Evolutionary conservation across 805 yeast genomes (phyloP).

Genomic region (Barnettozyma populi): DNA sequence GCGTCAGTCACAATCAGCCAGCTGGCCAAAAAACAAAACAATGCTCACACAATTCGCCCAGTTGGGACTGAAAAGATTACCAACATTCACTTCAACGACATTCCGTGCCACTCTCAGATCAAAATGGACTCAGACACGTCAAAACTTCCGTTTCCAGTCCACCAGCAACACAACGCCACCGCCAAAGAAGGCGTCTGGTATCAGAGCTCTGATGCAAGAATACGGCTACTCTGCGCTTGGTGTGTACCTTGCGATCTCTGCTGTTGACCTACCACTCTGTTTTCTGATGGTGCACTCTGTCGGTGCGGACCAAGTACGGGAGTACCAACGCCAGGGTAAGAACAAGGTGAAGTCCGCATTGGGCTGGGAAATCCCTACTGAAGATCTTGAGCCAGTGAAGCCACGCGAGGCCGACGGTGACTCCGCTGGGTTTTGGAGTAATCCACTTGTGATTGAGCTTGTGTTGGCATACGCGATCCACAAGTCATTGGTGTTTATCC

Average conservation of each 20-base stretch:
- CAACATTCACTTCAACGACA: neutral
- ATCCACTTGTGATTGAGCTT: constrained; percentile 70
- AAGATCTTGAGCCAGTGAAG: constrained; percentile 23
- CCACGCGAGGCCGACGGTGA: constrained; percentile 11
- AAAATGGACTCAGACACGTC: constrained; percentile 7
- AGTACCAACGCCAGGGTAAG: constrained; percentile 57
- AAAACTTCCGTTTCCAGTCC: constrained; percentile 5
- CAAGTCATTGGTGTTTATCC: constrained; percentile 74
- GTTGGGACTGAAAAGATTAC: constrained; percentile 5
- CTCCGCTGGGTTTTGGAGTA: constrained; percentile 19
- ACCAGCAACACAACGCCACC: constrained; percentile 12
- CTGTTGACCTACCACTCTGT: constrained; percentile 78
- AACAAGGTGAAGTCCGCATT: constrained; percentile 35
- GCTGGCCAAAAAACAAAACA: too few species aligned
- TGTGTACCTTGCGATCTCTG: constrained; percentile 68
- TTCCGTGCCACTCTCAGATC: constrained; percentile 5
- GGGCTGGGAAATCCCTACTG: constrained; percentile 49
- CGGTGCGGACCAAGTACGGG: constrained; percentile 77
- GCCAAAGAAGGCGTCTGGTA: constrained; percentile 19
- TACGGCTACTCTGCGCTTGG: constrained; percentile 92
- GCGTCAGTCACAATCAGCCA: neutral
- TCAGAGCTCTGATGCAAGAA: constrained; percentile 65
- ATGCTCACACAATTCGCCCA: constrained; percentile 5
- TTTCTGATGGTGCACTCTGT: constrained; percentile 76
- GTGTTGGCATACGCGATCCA: constrained; percentile 91